phyloP scores from a whole-genome alignment of 192 early-diverging fungal genomes.

The Backusella macrospora region DNA sequence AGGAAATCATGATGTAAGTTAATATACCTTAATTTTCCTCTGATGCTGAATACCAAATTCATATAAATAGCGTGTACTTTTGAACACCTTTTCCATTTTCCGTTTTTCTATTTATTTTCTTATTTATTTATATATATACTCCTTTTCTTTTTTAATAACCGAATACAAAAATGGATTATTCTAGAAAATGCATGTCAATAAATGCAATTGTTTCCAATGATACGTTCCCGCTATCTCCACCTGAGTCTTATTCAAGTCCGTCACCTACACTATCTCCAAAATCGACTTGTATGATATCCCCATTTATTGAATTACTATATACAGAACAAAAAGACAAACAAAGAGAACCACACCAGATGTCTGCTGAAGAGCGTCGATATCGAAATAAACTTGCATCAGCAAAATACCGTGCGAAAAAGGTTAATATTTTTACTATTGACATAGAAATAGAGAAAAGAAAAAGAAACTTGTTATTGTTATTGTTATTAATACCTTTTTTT shows the following conservation, averaged over 20 bases:
- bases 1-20: not conserved
- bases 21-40: not conserved
- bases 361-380: slow-evolving; percentile 50
- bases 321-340: not conserved
- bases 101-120: not conserved
- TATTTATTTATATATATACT: not conserved
- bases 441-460: not conserved
- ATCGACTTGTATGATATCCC: not conserved
- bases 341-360: slow-evolving; percentile 33
- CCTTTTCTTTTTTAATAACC: not conserved
- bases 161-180: not conserved
- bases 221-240: slow-evolving; percentile 1
- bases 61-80: not conserved
- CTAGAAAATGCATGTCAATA: slow-evolving; percentile 16
- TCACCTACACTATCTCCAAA: slow-evolving; percentile 13
- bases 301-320: not conserved
- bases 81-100: not conserved
- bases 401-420: slow-evolving; percentile 62
- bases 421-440: not conserved
- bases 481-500: not conserved
- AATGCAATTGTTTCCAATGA: not conserved
- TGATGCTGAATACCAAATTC: not conserved
- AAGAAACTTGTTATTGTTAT: too few species aligned
- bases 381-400: slow-evolving; percentile 62
- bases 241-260: slow-evolving; percentile 9